Evolutionary conservation across 2,329 filamentous ascomycete genomes (phyloP).

Genomic region (Arthrocladium fulminans): DNA sequence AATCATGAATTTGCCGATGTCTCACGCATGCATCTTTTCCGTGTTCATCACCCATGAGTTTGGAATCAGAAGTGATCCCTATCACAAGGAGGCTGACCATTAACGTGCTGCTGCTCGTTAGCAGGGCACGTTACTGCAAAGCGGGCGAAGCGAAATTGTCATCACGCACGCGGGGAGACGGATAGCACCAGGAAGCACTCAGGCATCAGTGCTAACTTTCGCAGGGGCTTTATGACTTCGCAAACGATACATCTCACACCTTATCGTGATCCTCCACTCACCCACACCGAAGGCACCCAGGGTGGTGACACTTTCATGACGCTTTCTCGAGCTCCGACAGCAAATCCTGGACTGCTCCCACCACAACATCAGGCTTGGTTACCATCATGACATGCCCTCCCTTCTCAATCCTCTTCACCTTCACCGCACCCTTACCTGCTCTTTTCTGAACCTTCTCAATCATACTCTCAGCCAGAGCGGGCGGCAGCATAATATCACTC

Average conservation of each 20-base stretch:
- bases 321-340: background rate
- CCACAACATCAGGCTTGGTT: slow-evolving; percentile 1
- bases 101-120: background rate
- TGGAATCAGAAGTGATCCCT: background rate
- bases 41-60: background rate
- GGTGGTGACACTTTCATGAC: background rate
- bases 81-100: background rate
- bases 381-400: background rate
- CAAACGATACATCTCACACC: too few species aligned
- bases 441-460: background rate
- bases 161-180: too few species aligned
- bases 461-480: background rate
- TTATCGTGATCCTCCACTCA: too few species aligned
- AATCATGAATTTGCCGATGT: background rate
- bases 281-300: too few species aligned
- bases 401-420: background rate
- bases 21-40: background rate
- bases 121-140: background rate
- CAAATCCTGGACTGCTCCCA: background rate
- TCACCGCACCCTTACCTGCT: background rate
- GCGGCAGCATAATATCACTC: background rate
- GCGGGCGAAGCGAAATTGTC: too few species aligned
- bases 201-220: too few species aligned
- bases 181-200: too few species aligned
- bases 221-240: too few species aligned